Evolutionary conservation across 2,329 filamentous ascomycete genomes (phyloP).

Genomic region (Ascochyta lentis): DNA sequence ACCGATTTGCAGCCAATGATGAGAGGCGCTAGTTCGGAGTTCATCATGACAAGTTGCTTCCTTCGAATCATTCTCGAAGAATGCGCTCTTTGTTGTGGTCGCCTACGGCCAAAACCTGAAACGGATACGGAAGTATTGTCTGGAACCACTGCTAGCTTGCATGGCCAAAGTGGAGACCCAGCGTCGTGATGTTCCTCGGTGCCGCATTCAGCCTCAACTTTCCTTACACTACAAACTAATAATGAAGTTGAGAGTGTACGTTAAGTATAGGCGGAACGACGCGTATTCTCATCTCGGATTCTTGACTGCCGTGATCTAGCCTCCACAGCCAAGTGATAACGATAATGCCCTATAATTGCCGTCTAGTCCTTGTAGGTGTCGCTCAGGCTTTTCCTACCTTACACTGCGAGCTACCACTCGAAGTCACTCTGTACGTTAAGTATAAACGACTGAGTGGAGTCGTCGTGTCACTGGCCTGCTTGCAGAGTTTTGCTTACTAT

Average conservation of each 20-base stretch:
- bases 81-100: slow-evolving; percentile 9
- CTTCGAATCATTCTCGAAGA: slow-evolving; percentile 12
- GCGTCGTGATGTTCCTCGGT: slow-evolving; percentile 2
- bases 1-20: slow-evolving; percentile 7
- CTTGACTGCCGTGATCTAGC: slow-evolving; percentile 2
- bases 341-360: neutral
- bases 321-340: slow-evolving; percentile 4
- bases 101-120: slow-evolving; percentile 14
- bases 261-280: slow-evolving; percentile 8
- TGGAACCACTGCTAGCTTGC: slow-evolving; percentile 14
- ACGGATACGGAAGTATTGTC: slow-evolving; percentile 6
- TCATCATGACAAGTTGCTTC: neutral
- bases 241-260: slow-evolving; percentile 7
- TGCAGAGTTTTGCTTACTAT: slow-evolving; percentile 34
- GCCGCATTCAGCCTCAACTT: slow-evolving; percentile 18
- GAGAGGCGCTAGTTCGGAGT: slow-evolving; percentile 6
- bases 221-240: slow-evolving; percentile 8
- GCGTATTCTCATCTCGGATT: slow-evolving; percentile 2
- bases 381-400: slow-evolving; percentile 8
- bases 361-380: slow-evolving; percentile 4
- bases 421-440: slow-evolving; percentile 13
- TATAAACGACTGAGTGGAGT: slow-evolving; percentile 32
- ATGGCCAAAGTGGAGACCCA: slow-evolving; percentile 3
- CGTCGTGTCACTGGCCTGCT: slow-evolving; percentile 24
- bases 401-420: slow-evolving; percentile 4